Conservation (phyloP, 352 stramenopile species). For the Pythium phragmitis region DNA sequence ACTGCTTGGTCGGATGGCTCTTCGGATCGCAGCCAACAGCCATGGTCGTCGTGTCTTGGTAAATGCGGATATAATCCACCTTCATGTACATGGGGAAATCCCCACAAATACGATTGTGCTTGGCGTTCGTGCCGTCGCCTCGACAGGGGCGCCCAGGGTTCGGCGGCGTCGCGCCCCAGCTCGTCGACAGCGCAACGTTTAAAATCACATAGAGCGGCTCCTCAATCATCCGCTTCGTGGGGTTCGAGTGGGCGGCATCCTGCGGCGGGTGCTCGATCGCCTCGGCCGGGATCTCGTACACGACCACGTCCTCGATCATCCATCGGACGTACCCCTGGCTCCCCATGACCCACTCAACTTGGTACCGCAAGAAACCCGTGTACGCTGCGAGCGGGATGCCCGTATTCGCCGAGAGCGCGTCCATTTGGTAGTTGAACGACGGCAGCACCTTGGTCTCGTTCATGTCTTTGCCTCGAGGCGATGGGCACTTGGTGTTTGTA, state of each 20-base stretch:
- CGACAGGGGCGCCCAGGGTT: slow-evolving; percentile 38
- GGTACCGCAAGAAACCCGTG: slow-evolving; percentile 44
- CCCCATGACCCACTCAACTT: slow-evolving; percentile 56
- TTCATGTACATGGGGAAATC: slow-evolving; percentile 63
- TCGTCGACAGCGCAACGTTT: slow-evolving; percentile 51
- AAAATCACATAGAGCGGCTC: slow-evolving; percentile 67
- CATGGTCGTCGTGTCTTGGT: slow-evolving; percentile 28
- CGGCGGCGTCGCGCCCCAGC: slow-evolving; percentile 42
- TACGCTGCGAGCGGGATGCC: slow-evolving; percentile 49
- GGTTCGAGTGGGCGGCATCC: slow-evolving; percentile 37
- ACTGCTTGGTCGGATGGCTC: slow-evolving; percentile 27
- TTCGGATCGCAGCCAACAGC: slow-evolving; percentile 21
- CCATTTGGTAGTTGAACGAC: slow-evolving; percentile 55
- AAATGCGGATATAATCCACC: slow-evolving; percentile 31
- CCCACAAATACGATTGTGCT: slow-evolving; percentile 41
- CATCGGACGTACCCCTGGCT: slow-evolving; percentile 48
- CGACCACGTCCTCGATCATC: slow-evolving; percentile 33
- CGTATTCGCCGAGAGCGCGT: slow-evolving; percentile 62
- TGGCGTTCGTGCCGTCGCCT: slow-evolving; percentile 7
- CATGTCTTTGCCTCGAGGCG: neutral
- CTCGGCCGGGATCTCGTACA: slow-evolving; percentile 55
- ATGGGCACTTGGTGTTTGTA: slow-evolving; percentile 12
- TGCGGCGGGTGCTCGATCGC: slow-evolving; percentile 44
- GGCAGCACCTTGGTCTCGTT: slow-evolving; percentile 3
- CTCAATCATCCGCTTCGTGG: slow-evolving; percentile 52